Percentiles rank a stretch among this genome's conserved stretches.
Evolutionary conservation across 2,329 filamentous ascomycete species (phyloP).

Genomic region (Fusarium equiseti): DNA sequence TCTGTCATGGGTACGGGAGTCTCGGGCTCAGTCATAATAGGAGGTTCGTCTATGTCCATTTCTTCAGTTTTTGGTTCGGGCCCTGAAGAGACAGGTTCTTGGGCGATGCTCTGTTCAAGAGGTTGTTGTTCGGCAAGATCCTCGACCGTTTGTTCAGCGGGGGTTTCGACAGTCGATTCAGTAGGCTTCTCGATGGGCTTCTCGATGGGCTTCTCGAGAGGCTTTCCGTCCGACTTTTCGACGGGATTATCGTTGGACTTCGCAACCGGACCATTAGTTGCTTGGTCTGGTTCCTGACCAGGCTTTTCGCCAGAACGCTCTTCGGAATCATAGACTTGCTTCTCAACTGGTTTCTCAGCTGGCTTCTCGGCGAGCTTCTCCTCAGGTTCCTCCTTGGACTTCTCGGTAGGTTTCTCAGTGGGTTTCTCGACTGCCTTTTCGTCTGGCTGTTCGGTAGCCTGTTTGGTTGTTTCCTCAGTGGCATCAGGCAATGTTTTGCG

Average conservation of each 20-base stretch:
- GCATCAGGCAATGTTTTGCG: slow-evolving; percentile 5
- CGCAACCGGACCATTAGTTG: background rate
- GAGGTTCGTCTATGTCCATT: slow-evolving; percentile 55
- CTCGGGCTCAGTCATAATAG: slow-evolving; percentile 16
- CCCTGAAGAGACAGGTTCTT: slow-evolving; percentile 25
- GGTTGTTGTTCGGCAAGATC: background rate
- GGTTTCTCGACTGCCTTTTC: background rate
- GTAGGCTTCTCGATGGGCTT: background rate
- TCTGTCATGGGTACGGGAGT: slow-evolving; percentile 13
- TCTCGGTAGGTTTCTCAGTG: slow-evolving; percentile 1
- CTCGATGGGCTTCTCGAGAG: background rate
- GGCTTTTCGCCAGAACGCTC: background rate
- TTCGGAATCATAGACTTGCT: background rate
- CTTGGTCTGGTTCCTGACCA: background rate
- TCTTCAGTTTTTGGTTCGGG: slow-evolving; percentile 56
- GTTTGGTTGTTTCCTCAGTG: slow-evolving; percentile 1
- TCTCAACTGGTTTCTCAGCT: background rate
- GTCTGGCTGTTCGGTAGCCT: background rate
- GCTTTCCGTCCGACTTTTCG: background rate
- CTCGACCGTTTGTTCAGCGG: background rate
- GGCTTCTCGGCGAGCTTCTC: background rate
- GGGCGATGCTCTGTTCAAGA: background rate
- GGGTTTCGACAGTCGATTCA: background rate
- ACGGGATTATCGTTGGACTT: slow-evolving; percentile 1
- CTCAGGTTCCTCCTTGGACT: background rate